Evolutionary conservation across 208 protist genomes (phyloP), one percentile per base, ranked within the genome.

Genomic region (Acanthamoeba healyi): DNA sequence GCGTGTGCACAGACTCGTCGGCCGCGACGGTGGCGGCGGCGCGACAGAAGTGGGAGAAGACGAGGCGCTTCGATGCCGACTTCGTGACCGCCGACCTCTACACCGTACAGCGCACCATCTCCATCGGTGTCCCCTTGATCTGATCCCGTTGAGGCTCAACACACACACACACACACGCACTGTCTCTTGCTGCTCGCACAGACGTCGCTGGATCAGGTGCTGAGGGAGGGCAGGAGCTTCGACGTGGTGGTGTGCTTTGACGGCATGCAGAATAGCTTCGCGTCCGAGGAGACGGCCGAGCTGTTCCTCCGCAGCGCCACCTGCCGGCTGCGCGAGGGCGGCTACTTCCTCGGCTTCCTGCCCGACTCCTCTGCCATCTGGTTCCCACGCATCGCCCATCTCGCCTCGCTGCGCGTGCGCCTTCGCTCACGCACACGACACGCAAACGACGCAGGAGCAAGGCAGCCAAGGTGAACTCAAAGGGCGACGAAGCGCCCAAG

Each of bases 321-420:
- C 34, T 87, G 38, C 42, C 32, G 38, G 12, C 70, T 96, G 72
- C 93, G 94, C 34, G 65, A 91, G 56, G 95, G 95, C 56, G 95
- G 95, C 15, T 96, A 87, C 38, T 96, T 96, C 61, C 92, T 96
- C 82, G 95, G 95, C 3, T 88, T 94, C 29, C 70, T 96, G 22
- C 95, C 95, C 40, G 95, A 96, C 58, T 96, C 95, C 0, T 96
- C 95, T 0, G 63, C 95, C 2, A 94, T 96, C 46, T 96, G 95
- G 95, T 94, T 9, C 24, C 14, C 61, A 29, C n/a, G 63, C 63
- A 6, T 19, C 4, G 12, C 17, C 0, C 22, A 19, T 22, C 46
- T 10, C 17, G 46, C 46, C 14, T 51, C 14, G 0, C 14, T 51
- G 9, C 44, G 44, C 44, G 44, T 49, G 44, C 44, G 9, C 44